These are phyloP conservation scores for Bruguiera sexangula DNA, from an alignment of 345 rosid species.

Conservation along the genomic window DNA sequence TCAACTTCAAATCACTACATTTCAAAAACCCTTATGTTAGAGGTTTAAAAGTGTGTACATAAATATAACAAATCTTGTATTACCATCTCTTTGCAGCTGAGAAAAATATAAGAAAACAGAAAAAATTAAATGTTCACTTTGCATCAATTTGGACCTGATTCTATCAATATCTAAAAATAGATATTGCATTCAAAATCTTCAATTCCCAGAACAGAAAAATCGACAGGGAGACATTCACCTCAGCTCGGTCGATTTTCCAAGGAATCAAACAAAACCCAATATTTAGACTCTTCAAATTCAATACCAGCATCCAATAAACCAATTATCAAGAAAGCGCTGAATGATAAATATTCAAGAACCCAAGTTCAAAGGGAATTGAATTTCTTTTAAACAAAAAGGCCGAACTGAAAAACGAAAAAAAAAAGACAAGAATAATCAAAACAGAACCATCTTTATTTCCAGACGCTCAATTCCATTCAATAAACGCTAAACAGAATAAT, in stretches of 20 bases:
- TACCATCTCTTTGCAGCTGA: neutral
- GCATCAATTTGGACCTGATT: conserved; percentile 1
- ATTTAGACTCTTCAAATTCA: conserved; percentile 1
- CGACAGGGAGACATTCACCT: neutral
- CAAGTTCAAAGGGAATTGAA: conserved; percentile 11
- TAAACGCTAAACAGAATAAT: conserved; percentile 24
- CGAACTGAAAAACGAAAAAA: neutral
- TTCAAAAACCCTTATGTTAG: neutral
- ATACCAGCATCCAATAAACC: conserved; percentile 10
- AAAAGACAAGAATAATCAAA: neutral
- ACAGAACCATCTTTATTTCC: neutral
- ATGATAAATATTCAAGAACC: conserved; percentile 15
- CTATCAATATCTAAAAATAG: neutral
- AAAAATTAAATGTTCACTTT: neutral
- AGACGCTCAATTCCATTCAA: conserved; percentile 22
- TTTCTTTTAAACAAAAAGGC: conserved; percentile 13
- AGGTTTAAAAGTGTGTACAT: too few relatives aligned
- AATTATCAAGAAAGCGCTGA: conserved; percentile 33
- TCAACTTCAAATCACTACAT: conserved; percentile 17
- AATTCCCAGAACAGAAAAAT: conserved; percentile 8
- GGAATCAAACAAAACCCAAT: conserved; percentile 10
- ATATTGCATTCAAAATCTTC: neutral
- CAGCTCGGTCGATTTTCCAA: neutral
- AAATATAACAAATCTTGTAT: too few relatives aligned
- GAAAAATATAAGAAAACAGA: neutral